Evolutionary conservation across 352 stramenopile species (phyloP), one percentile per base, ranked within the genome.

Genomic region (Phytophthora sansomeana): DNA sequence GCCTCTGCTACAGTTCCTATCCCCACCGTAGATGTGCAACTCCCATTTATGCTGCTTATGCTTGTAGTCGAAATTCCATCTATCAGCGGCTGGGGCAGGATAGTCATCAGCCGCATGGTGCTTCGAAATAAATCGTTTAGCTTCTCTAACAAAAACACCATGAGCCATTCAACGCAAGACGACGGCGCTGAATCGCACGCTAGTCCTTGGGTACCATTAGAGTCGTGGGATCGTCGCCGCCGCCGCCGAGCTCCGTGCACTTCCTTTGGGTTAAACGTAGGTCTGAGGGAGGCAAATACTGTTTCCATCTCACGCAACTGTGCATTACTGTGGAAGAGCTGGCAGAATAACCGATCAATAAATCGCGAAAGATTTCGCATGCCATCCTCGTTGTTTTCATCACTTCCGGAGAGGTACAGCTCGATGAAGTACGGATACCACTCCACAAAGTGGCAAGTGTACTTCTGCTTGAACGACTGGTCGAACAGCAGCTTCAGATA

Each of bases 401-500:
- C 80, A 44, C 81, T 91, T 3, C 81, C 77, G 13, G 72, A 67
- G 21, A 90, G 56, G 51, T 89, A 95, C 10, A 93, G 64, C 39
- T 89, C 74, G 42, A 93, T 89, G 29, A 91, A 92, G 51, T 87
- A 91, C 38, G 83, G 81, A 55, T 95, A 95, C 81, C 80, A 89
- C 46, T 85, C 78, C 26, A 93, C 79, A 65, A 95, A 95, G 54
- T 91, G 80, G 48, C 81, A 89, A 8, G 87, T 93, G 60, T 91
- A 95, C 61, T 79, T 71, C 58, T 91, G 75, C 69, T 95, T 95
- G 73, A 95, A 95, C 30, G 65, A 56, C 52, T 90, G 75, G 65
- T 93, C 87, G 32, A 95, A 93, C 6, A 95, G 63, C 13, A 95
- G 70, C 47, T 93, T 92, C 35, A 95, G 53, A 58, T 91, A 95